Base-by-base conservation (phyloP, 2,329 filamentous ascomycete species). In the Cytospora paraplurivora region DNA sequence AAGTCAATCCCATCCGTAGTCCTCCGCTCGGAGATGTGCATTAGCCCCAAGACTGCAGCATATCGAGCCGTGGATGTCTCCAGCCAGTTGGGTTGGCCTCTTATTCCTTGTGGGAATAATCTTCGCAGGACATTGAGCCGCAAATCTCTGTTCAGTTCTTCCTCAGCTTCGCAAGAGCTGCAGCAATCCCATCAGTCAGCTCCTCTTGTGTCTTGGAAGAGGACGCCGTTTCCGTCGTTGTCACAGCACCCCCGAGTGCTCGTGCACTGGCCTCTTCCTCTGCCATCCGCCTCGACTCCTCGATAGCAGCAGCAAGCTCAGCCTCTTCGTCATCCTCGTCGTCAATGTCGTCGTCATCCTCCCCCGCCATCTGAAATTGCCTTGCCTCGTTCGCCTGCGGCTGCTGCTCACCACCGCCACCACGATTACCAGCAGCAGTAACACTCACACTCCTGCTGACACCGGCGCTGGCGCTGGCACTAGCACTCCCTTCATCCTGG, bases 131-230 rank as follows among this genome's bases (percentile, higher is more conserved):
- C 19, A 13, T 7, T 1, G 2, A 13, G 32, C 13, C 15, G 52
- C 32, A 19, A 13, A 19, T 1, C 44, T n/a, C 10, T n/a, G 8
- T 44, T 61, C 51, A 61, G 34, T 76, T 76, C 61, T 86, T 77
- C 62, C 85, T 78, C 32, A 89, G 73, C 67, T 77, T 86, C 8
- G 85, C 85, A 65, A 89, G 71, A 17, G 87, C 87, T 37, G 84
- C 85, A 53, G 86, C 85, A 54, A 89, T 75, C 2, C 87, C 85
- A 53, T 80, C 84, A 65, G 80, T 81, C 6, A 89, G 74, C 37
- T 80, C 74, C 6, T 83, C 78, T 41, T 76, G 75, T 65, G 72
- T 74, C 49, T 67, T 68, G 21, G 69, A 47, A 8, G 63, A 34
- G 1, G 41, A 35, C 4, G 51, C 13, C 51, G 17, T 37, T 35